A percentile compares a stretch with the other conserved stretches of the same genome.
These are phyloP conservation scores for Podospora pseudocomata DNA, from an alignment of 495 filamentous ascomycete genomes.

Conservation along the genomic window DNA sequence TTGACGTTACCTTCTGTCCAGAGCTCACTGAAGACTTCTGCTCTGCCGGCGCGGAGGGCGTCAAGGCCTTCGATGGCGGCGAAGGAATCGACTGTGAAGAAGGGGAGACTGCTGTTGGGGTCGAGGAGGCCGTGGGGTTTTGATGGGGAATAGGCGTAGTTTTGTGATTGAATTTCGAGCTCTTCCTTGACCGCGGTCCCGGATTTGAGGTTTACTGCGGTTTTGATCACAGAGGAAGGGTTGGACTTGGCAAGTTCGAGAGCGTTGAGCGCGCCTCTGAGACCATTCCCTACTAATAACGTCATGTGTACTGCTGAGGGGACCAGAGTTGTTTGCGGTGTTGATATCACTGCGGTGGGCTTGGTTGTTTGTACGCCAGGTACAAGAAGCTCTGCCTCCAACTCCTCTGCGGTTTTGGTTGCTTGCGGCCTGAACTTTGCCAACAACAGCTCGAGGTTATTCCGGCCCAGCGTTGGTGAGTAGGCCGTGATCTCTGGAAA, in stretches of 20 bases:
- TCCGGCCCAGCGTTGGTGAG: constrained; percentile 61
- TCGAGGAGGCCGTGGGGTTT: background rate
- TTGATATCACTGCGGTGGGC: background rate
- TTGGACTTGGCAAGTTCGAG: constrained; percentile 31
- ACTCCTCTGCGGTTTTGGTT: background rate
- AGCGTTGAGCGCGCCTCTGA: constrained; percentile 42
- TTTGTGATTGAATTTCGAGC: background rate
- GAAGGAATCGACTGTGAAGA: background rate
- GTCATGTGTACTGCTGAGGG: constrained; percentile 79
- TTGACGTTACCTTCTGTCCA: constrained; percentile 1
- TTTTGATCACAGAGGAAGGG: background rate
- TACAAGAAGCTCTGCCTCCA: constrained; percentile 61
- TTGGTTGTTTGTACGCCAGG: constrained; percentile 60
- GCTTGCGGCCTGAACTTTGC: constrained; percentile 38
- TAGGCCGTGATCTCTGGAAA: constrained; percentile 55
- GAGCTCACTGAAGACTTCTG: background rate
- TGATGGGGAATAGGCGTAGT: background rate
- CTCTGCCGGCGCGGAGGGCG: background rate
- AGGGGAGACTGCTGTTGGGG: background rate
- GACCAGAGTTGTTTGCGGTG: background rate
- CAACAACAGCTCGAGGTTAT: constrained; percentile 77
- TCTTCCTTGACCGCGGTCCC: constrained; percentile 21
- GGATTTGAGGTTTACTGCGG: constrained; percentile 42
- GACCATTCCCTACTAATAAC: constrained; percentile 67
- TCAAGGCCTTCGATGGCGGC: background rate